Base-by-base conservation (phyloP, 2,329 filamentous ascomycete genomes). In the Pseudogymnoascus sp. region DNA sequence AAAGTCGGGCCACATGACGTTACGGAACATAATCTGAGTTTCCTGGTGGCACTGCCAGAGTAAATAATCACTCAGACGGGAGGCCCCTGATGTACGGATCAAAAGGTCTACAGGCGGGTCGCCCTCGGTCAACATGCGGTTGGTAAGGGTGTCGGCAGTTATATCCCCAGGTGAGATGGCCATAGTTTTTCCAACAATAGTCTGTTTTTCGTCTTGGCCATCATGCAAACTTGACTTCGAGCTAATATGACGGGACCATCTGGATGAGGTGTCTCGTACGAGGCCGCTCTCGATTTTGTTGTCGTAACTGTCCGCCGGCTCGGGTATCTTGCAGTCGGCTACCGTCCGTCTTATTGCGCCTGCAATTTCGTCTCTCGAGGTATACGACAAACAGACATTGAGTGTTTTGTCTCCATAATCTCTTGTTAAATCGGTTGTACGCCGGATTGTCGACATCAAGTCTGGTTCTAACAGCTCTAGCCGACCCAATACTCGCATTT, bases 351-450 rank as follows among this genome's bases (percentile, higher is more conserved):
- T 87, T 66, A 97, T 88, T 7, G 92, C 89, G 3, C 87, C 85
- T 0, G 92, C 93, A 68, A 97, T 97, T 72, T 97, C 92, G 70
- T 95, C 91, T 66, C 92, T 84, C 6, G 91, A 94, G 0, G 92
- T 96, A 71, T 97, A 97, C 0, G 93, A 92, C 70, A 96, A 96
- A 78, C 92, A 97, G 66, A 97, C 91, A 72, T 97, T 97, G 61
- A 97, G 78, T 21, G 21, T 21, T 40, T 40, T 40, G 15, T 40
- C 18, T 40, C 39, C 15, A 5, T 40, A 40, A 40, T 40, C 12
- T 5, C 39, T 40, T 5, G 39, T 40, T 21, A 4, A n/a, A 5
- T 40, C 39, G 21, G 39, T 40, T 40, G 39, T 5, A 21, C 15
- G 8, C 2, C 21, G 39, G 39, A 40, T 40, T 21, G 39, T 40